Evolutionary conservation across 345 rosid species (phyloP).

Genomic region (Citrus trifoliata): DNA sequence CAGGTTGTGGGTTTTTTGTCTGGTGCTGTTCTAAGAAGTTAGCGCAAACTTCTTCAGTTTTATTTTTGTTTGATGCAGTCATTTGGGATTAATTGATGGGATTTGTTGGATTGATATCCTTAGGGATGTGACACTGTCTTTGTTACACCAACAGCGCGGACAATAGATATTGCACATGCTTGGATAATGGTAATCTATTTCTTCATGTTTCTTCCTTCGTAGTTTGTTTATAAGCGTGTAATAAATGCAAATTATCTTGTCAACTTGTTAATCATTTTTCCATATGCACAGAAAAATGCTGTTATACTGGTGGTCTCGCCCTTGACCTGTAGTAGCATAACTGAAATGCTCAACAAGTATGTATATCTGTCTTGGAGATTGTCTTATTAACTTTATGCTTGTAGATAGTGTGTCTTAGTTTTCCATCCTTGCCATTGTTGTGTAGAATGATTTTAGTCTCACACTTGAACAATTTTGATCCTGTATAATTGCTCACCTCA

Average conservation of each 20-base stretch:
- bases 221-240: not conserved
- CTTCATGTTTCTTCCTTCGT: not conserved
- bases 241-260: not conserved
- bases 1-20: not conserved
- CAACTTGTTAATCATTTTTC: not conserved
- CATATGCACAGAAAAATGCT: constrained; percentile 64
- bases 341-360: constrained; percentile 72
- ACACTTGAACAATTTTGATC: not conserved
- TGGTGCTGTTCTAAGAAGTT: not conserved
- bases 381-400: not conserved
- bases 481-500: not conserved
- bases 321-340: constrained; percentile 49
- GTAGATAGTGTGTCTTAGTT: not conserved
- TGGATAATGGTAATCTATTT: constrained; percentile 74
- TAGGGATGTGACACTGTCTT: constrained; percentile 95
- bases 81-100: constrained; percentile 28
- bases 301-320: constrained; percentile 68
- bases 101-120: constrained; percentile 31
- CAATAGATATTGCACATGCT: constrained; percentile 78
- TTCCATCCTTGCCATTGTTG: not conserved
- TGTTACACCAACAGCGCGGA: constrained; percentile 87
- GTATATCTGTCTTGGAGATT: constrained; percentile 14
- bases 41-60: constrained; percentile 4
- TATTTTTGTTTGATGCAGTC: constrained; percentile 19
- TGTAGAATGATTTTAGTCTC: not conserved